phyloP scores from a whole-genome alignment of 345 rosid species.

The Syzygium jambos region DNA sequence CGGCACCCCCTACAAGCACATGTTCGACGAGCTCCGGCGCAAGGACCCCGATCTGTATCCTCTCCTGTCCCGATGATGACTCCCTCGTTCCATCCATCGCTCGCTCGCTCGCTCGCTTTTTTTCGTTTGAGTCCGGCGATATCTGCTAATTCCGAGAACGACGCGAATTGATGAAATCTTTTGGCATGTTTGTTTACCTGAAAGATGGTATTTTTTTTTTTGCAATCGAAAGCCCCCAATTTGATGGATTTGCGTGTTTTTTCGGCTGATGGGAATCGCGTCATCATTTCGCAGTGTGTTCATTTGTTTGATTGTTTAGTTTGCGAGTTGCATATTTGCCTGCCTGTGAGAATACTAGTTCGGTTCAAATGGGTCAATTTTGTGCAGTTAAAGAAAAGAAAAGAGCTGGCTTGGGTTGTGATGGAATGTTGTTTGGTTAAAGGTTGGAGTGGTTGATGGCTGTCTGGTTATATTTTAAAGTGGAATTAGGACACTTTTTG shows the following conservation, averaged over 20 bases:
- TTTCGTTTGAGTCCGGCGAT: neutral
- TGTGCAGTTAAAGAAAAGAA: neutral
- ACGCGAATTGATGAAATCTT: neutral
- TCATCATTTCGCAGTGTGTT: neutral
- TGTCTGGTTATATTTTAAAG: neutral
- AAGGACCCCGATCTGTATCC: constrained; percentile 94
- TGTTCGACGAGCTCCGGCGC: constrained; percentile 94
- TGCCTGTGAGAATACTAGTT: neutral
- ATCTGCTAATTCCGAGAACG: neutral
- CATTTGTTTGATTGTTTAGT: no score
- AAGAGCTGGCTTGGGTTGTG: neutral
- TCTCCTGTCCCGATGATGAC: neutral
- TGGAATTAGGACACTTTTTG: neutral
- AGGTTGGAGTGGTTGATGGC: fast-evolving
- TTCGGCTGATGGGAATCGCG: neutral
- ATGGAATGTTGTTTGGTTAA: neutral
- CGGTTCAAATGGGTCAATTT: neutral
- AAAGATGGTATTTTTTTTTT: neutral
- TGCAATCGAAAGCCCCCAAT: neutral
- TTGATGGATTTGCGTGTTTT: neutral
- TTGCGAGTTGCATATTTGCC: neutral
- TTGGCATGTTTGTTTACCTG: neutral
- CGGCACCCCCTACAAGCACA: constrained; percentile 92
- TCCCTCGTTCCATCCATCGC: neutral
- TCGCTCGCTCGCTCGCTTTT: neutral